phyloP scores from a whole-genome alignment of 305 asterid genomes.

The Caryopteris hybrid region DNA sequence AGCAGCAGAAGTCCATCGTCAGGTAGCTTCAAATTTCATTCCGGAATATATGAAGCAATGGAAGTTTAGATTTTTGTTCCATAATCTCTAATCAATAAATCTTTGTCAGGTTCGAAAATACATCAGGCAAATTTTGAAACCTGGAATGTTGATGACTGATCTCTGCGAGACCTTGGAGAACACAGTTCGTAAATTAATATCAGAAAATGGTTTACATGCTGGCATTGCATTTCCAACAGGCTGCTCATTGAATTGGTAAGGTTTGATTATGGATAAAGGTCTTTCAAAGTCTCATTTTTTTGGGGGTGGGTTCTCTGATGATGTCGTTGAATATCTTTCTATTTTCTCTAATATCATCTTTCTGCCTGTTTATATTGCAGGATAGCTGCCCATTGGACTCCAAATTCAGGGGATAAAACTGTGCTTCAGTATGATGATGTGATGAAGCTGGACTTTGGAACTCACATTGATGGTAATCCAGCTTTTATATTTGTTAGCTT shows the following conservation, averaged over 20 bases:
- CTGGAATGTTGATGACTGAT: constrained; percentile 96
- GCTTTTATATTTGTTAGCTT: constrained; percentile 3
- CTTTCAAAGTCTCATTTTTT: background rate
- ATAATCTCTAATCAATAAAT: background rate
- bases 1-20: constrained; percentile 99
- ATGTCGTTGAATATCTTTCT: background rate
- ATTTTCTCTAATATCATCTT: constrained; percentile 7
- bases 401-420: constrained; percentile 87
- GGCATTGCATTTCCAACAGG: constrained; percentile 99
- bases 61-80: background rate
- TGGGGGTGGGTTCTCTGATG: background rate
- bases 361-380: constrained; percentile 29
- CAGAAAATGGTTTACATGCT: constrained; percentile 93
- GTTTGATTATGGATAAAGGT: constrained; percentile 2
- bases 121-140: constrained; percentile 72
- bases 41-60: background rate
- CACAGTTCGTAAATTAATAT: constrained; percentile 81
- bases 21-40: constrained; percentile 45
- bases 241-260: constrained; percentile 86
- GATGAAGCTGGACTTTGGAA: constrained; percentile 96
- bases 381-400: constrained; percentile 99
- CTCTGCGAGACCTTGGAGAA: constrained; percentile 94
- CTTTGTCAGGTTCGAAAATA: constrained; percentile 74
- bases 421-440: constrained; percentile 94
- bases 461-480: constrained; percentile 82